phyloP scores from a whole-genome alignment of 345 rosid species.

The Bruguiera parviflora region DNA sequence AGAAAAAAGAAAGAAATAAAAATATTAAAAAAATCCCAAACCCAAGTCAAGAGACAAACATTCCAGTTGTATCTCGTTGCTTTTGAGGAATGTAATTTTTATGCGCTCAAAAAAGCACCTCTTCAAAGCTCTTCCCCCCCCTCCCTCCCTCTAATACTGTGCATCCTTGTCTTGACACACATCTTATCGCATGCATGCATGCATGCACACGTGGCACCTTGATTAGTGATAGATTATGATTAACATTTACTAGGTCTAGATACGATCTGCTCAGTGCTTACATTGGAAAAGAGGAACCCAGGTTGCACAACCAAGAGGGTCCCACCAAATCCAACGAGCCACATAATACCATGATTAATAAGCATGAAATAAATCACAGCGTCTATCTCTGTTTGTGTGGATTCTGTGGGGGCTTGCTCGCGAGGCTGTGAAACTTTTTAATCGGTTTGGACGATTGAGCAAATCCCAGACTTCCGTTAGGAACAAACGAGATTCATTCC shows the following conservation, averaged over 20 bases:
- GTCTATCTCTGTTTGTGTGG: neutral
- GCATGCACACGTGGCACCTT: constrained; percentile 47
- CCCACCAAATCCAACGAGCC: constrained; percentile 83
- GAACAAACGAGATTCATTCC: neutral
- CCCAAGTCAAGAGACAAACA: constrained; percentile 33
- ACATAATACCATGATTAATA: constrained; percentile 51
- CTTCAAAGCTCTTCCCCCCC: neutral
- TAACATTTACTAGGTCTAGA: constrained; percentile 21
- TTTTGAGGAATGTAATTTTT: constrained; percentile 62
- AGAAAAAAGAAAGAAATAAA: neutral
- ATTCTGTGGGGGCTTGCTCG: neutral
- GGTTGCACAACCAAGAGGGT: constrained; percentile 17
- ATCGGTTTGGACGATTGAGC: constrained; percentile 7
- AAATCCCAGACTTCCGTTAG: constrained; percentile 22
- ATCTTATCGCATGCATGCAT: constrained; percentile 8
- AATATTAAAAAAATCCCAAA: constrained; percentile 19
- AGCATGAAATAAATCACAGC: neutral
- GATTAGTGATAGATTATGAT: constrained; percentile 31
- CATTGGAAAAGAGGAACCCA: constrained; percentile 37
- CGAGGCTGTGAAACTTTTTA: neutral
- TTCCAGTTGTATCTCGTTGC: constrained; percentile 88
- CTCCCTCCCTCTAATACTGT: neutral
- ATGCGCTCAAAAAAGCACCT: constrained; percentile 36
- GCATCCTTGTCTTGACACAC: neutral
- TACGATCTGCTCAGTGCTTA: constrained; percentile 24